phyloP scores from a whole-genome alignment of 768 basidiomycete species.

The Amanita thiersii region DNA sequence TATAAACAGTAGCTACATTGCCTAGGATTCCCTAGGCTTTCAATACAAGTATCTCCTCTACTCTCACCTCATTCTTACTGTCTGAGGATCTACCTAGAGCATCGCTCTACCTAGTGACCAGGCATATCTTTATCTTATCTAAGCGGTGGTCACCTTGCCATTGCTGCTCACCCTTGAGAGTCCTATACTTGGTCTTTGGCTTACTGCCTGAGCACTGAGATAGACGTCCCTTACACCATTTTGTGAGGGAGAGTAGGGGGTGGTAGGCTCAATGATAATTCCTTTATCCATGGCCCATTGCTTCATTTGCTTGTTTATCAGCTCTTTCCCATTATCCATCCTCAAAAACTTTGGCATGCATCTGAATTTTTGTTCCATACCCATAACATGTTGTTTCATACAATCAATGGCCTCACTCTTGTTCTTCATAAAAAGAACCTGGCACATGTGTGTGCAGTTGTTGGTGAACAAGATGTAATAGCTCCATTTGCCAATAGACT shows the following conservation, averaged over 20 bases:
- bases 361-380: constrained; percentile 13
- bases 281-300: constrained; percentile 13
- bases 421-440: background rate
- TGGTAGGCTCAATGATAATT: constrained; percentile 18
- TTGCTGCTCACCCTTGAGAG: too few species aligned
- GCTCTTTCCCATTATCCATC: constrained; percentile 18
- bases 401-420: background rate
- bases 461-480: background rate
- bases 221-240: too few species aligned
- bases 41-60: too few species aligned
- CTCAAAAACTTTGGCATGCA: constrained; percentile 11
- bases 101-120: too few species aligned
- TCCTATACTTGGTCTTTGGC: too few species aligned
- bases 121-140: too few species aligned
- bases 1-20: too few species aligned
- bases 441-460: background rate
- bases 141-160: too few species aligned
- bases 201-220: too few species aligned
- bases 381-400: background rate
- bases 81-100: too few species aligned
- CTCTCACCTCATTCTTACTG: too few species aligned
- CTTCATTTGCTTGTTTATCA: constrained; percentile 12
- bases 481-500: background rate
- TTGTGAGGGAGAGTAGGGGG: constrained; percentile 20
- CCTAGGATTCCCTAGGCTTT: too few species aligned